Conservation (phyloP, 2,329 filamentous ascomycete species). For the Samsoniella hepiali region DNA sequence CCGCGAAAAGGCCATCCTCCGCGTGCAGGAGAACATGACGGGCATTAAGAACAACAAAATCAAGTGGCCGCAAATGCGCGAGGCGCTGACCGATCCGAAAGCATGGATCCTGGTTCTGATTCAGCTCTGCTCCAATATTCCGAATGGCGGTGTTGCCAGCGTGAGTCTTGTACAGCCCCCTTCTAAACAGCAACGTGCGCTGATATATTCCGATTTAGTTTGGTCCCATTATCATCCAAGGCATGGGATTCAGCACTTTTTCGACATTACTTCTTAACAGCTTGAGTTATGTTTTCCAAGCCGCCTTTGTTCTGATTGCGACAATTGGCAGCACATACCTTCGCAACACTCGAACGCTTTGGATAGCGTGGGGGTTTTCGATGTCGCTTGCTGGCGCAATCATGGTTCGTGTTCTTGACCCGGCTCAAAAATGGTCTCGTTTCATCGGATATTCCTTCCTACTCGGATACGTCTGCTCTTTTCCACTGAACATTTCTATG, state of each 20-base stretch:
- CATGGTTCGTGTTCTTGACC: conserved; percentile 26
- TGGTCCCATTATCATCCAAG: conserved; percentile 26
- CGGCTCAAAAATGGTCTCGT: conserved; percentile 21
- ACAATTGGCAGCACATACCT: conserved; percentile 25
- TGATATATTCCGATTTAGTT: conserved; percentile 23
- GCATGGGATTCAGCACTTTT: conserved; percentile 26
- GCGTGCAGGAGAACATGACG: conserved; percentile 34
- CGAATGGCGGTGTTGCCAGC: conserved; percentile 30
- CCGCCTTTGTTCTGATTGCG: conserved; percentile 25
- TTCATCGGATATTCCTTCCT: conserved; percentile 43
- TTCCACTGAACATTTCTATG: conserved; percentile 49
- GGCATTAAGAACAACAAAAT: conserved; percentile 33
- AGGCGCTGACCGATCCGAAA: conserved; percentile 28
- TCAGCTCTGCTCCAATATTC: conserved; percentile 28
- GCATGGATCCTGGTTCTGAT: conserved; percentile 28
- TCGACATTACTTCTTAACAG: conserved; percentile 25
- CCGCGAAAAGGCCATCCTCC: conserved; percentile 27
- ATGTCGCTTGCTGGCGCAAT: conserved; percentile 24
- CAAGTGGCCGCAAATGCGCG: conserved; percentile 25
- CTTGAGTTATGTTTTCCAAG: conserved; percentile 24
- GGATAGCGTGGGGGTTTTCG: conserved; percentile 26
- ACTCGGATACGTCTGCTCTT: conserved; percentile 47
- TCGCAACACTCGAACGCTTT: conserved; percentile 26
- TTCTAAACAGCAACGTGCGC: not conserved
- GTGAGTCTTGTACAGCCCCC: conserved; percentile 17